Evolutionary conservation across 306 rosid species (phyloP).

Genomic region (Acmispon strigosus): DNA sequence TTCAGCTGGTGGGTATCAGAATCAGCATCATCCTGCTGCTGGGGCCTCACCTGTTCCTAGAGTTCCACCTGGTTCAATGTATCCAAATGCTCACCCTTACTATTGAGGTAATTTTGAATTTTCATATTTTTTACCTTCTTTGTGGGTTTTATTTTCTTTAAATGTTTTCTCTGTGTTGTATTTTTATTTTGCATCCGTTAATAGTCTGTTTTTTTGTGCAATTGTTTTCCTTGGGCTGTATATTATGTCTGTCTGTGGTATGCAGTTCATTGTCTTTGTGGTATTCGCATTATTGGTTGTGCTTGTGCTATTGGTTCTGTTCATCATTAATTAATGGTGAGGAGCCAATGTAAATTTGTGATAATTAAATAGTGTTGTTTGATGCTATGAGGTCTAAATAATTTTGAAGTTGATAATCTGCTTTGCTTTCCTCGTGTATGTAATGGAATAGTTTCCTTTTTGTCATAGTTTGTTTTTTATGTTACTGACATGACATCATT

Average conservation of each 20-base stretch:
- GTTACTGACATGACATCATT: not conserved
- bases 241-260: not conserved
- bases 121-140: not conserved
- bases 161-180: not conserved
- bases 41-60: constrained; percentile 74
- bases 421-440: not conserved
- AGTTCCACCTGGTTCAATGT: constrained; percentile 83
- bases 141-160: not conserved
- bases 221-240: not conserved
- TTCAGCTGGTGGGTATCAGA: constrained; percentile 53
- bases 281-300: not conserved
- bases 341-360: not conserved
- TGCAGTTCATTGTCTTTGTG: not conserved
- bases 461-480: not conserved
- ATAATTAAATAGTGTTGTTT: not conserved
- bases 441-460: not conserved
- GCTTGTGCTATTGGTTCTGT: not conserved
- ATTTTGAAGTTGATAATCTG: not conserved
- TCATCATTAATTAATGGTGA: not conserved
- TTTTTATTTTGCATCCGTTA: not conserved
- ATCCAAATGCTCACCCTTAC: constrained; percentile 77
- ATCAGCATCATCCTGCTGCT: constrained; percentile 73
- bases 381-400: not conserved
- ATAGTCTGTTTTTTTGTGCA: not conserved
- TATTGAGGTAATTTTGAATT: constrained; percentile 63